Evolutionary conservation across 495 filamentous ascomycete genomes (phyloP), one percentile per base, ranked within the genome.

Genomic region (Daldinia vernicosa): DNA sequence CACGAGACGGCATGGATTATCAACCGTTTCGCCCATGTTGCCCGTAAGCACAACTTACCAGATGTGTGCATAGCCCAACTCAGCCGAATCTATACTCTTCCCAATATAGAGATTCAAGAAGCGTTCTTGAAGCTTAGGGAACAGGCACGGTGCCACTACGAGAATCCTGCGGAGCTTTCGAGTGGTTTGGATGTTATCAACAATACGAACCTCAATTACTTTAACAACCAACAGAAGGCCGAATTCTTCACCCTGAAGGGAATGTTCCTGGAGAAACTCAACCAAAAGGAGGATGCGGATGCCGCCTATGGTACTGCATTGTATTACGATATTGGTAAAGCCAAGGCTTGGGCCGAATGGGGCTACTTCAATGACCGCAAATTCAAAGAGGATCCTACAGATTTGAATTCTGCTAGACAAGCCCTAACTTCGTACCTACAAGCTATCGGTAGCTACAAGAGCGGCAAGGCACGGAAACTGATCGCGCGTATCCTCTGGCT

Each of bases 1-100:
- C 96, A 99, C 73, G 96, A 99, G 77, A 99, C 95, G 2, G 96
- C 96, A 3, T 99, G 96, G 96, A 99, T 98, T 67, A 99, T 99
- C 81, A 99, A 99, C 78, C 87, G 96, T 19, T 99, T 99, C 75
- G 96, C 96, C 3, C 95, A 98, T 75, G 96, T 99, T 39, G 95
- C 96, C 54, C 89, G 96, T 30, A 98, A 98, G 82, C 96, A 99
- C 77, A 93, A 93, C 71, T 89, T 99, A 71, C 93, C 94, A 1
- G 96, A 98, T 52, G 95, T 98, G 57, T 99, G 96, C 83, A 97
- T 98, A 78, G 92, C 87, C 68, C 96, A 99, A 76, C 87, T 99
- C 12, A 97, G 93, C 75, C 92, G 94, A 56, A 99, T 99, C 73
- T 99, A 99, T 78, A 98, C 95, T 0, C 86, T 99, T 9, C 96